Percentiles rank a stretch among this genome's conserved stretches.
These are phyloP conservation scores for Penicillium freii DNA, from an alignment of 2,329 filamentous ascomycete species.

Conservation along the genomic window DNA sequence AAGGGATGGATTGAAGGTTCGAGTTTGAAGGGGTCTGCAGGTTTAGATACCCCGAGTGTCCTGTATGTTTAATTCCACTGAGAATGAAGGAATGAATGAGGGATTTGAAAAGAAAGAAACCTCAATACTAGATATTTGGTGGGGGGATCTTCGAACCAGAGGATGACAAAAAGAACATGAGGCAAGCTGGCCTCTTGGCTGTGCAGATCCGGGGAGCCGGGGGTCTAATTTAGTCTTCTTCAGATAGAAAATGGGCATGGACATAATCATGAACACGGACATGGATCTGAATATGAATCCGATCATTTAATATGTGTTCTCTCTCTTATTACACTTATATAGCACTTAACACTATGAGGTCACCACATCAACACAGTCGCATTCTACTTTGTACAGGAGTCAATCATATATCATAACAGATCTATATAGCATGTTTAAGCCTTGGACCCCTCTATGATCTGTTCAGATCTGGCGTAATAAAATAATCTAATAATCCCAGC, in stretches of 20 bases:
- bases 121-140: conserved; percentile 5
- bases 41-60: not conserved
- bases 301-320: not conserved
- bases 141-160: conserved; percentile 1
- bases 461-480: not conserved
- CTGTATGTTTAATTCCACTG: not conserved
- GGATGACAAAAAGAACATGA: conserved; percentile 10
- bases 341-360: not conserved
- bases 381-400: not conserved
- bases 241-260: not conserved
- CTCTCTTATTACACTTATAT: not conserved
- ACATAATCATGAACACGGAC: too few relatives aligned
- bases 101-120: conserved; percentile 6
- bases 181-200: conserved; percentile 16
- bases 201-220: conserved; percentile 7
- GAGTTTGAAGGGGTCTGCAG: not conserved
- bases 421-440: not conserved
- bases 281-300: not conserved
- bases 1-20: conserved; percentile 1
- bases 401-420: not conserved
- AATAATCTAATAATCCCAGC: not conserved
- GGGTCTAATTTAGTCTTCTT: not conserved
- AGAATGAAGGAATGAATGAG: conserved; percentile 17
- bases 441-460: too few relatives aligned
- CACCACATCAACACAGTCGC: not conserved